A percentile compares a stretch with the other conserved stretches of the same genome.
phyloP scores from a whole-genome alignment of 306 rosid genomes.

The Lagenaria siceraria region DNA sequence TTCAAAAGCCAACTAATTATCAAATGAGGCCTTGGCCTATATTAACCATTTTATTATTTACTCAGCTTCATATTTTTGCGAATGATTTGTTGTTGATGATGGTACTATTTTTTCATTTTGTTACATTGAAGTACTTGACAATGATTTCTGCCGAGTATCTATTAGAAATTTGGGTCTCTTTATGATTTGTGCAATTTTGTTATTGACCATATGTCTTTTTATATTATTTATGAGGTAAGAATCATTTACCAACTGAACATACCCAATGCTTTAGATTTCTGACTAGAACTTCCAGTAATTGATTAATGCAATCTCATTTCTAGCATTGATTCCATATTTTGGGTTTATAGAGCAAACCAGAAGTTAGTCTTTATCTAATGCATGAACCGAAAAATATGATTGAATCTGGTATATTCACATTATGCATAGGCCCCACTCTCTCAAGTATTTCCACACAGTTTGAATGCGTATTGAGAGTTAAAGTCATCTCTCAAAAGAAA shows the following conservation, averaged over 20 bases:
- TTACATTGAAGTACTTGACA: neutral
- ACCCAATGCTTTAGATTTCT: neutral
- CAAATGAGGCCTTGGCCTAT: no score
- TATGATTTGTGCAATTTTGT: neutral
- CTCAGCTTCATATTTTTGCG: neutral
- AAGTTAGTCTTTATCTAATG: neutral
- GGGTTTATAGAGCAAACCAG: neutral
- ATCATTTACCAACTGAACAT: neutral
- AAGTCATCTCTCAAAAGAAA: neutral
- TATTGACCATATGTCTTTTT: neutral
- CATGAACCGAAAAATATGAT: neutral
- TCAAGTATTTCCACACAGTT: neutral
- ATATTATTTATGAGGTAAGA: neutral
- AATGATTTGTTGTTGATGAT: neutral
- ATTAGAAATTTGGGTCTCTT: neutral
- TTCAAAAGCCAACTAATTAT: no score
- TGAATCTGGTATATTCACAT: neutral
- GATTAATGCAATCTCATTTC: neutral
- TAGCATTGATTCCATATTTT: neutral
- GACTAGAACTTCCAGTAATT: neutral
- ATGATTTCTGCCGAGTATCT: neutral
- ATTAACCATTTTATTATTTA: neutral
- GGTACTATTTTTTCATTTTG: neutral
- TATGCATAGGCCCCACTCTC: neutral
- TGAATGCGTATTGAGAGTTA: neutral